Conservation (phyloP, 2,329 filamentous ascomycete species). For the Xylogone sp. region DNA sequence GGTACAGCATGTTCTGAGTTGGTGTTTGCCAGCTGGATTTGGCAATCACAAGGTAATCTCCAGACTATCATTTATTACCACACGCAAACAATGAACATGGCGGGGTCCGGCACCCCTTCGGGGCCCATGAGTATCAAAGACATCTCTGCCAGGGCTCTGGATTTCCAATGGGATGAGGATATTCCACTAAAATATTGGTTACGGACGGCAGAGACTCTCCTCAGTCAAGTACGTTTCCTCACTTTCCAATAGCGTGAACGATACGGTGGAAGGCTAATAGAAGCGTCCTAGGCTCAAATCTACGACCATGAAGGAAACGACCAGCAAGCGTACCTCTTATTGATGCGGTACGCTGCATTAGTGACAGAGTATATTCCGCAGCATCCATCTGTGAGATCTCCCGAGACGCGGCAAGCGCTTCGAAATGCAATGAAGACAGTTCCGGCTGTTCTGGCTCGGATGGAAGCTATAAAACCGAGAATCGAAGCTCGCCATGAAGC, state of each 20-base stretch:
- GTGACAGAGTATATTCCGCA: conserved; percentile 69
- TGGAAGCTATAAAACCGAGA: conserved; percentile 77
- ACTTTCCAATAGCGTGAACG: neutral
- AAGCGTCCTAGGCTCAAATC: conserved; percentile 64
- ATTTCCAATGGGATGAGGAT: conserved; percentile 75
- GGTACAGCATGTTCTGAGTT: neutral
- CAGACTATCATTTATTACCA: neutral
- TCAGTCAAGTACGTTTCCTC: conserved; percentile 66
- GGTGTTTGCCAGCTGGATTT: neutral
- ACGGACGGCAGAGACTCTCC: conserved; percentile 72
- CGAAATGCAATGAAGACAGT: conserved; percentile 58
- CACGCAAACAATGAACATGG: conserved; percentile 17
- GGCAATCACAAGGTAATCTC: neutral
- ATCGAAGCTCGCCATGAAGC: conserved; percentile 69
- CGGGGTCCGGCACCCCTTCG: conserved; percentile 19
- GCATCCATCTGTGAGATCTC: conserved; percentile 72
- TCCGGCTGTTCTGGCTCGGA: conserved; percentile 43
- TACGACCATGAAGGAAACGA: conserved; percentile 85
- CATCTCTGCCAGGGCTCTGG: conserved; percentile 69
- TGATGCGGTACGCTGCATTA: conserved; percentile 87
- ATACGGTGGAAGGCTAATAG: conserved; percentile 4
- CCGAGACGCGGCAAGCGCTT: conserved; percentile 52
- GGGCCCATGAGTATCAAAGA: conserved; percentile 70
- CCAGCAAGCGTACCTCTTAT: conserved; percentile 82
- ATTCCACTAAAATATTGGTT: conserved; percentile 80